Evolutionary conservation across 1,139 yeast species (phyloP).

Genomic region (Hemisphaericaspora xylofermentans): DNA sequence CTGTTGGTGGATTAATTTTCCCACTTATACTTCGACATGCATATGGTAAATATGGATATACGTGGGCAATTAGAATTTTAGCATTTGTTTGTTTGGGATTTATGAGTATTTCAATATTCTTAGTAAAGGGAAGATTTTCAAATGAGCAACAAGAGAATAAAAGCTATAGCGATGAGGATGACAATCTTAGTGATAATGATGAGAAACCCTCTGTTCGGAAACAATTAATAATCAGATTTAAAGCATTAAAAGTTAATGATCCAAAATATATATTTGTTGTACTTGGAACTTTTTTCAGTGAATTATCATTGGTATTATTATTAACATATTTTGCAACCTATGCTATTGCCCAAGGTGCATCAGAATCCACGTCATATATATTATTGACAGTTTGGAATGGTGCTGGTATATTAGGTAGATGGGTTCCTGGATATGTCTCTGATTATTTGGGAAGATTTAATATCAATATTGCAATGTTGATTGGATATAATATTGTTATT

Average conservation of each 20-base stretch:
- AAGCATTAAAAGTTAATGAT: constrained; percentile 16
- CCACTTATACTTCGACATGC: constrained; percentile 58
- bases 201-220: constrained; percentile 3
- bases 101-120: constrained; percentile 35
- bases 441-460: constrained; percentile 57
- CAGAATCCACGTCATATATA: constrained; percentile 51
- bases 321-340: constrained; percentile 57
- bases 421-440: constrained; percentile 57
- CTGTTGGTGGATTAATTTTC: constrained; percentile 60
- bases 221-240: constrained; percentile 7
- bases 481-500: constrained; percentile 31
- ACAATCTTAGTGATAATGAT: neutral
- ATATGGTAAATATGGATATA: constrained; percentile 53
- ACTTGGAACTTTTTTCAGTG: constrained; percentile 48
- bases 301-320: constrained; percentile 53
- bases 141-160: constrained; percentile 7
- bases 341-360: constrained; percentile 52
- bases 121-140: constrained; percentile 49
- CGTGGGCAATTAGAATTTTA: constrained; percentile 61
- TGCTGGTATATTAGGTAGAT: constrained; percentile 58
- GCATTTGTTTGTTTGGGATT: constrained; percentile 49
- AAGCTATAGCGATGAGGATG: constrained; percentile 2
- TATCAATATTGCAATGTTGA: constrained; percentile 42
- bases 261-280: constrained; percentile 25
- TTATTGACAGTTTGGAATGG: constrained; percentile 59